Percentiles rank a stretch among this genome's conserved stretches.
Conservation (phyloP, 2,329 filamentous ascomycete genomes). For the Berkeleyomyces rouxiae region DNA sequence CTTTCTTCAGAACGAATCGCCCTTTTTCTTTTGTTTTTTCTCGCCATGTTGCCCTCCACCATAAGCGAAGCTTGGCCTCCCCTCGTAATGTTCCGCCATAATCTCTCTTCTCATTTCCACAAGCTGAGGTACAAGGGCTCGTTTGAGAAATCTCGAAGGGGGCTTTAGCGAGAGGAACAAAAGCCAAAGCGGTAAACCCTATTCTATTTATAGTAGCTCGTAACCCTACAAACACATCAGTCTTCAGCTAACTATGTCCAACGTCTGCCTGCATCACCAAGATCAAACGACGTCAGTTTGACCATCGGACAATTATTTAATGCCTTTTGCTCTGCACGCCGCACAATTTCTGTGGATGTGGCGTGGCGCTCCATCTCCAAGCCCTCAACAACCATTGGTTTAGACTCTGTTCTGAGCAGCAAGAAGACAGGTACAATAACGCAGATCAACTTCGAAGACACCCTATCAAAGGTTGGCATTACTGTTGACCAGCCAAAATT, state of each 20-base stretch:
- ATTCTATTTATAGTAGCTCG: not conserved
- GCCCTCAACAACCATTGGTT: too few relatives aligned
- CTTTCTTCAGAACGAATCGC: not conserved
- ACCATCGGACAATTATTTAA: too few relatives aligned
- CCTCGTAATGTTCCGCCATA: not conserved
- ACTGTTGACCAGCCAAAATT: not conserved
- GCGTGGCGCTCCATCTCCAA: too few relatives aligned
- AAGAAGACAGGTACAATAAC: too few relatives aligned
- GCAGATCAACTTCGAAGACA: too few relatives aligned
- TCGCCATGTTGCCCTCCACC: not conserved
- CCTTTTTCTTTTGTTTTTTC: not conserved
- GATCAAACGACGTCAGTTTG: too few relatives aligned
- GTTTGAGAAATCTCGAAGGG: not conserved
- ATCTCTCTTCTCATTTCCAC: not conserved
- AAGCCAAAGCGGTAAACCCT: not conserved
- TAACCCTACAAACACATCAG: not conserved
- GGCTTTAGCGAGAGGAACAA: not conserved
- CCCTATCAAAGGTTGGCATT: too few relatives aligned
- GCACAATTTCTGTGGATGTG: too few relatives aligned
- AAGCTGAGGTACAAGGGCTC: not conserved
- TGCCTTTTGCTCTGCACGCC: too few relatives aligned
- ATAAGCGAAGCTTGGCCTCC: not conserved
- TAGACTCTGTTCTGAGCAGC: too few relatives aligned
- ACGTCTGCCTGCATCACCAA: too few relatives aligned
- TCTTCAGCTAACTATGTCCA: too few relatives aligned